A percentile compares a stretch with the other conserved stretches of the same genome.
These are phyloP conservation scores for Termitomyces sp. DNA, from an alignment of 768 basidiomycete genomes.

Conservation along the genomic window DNA sequence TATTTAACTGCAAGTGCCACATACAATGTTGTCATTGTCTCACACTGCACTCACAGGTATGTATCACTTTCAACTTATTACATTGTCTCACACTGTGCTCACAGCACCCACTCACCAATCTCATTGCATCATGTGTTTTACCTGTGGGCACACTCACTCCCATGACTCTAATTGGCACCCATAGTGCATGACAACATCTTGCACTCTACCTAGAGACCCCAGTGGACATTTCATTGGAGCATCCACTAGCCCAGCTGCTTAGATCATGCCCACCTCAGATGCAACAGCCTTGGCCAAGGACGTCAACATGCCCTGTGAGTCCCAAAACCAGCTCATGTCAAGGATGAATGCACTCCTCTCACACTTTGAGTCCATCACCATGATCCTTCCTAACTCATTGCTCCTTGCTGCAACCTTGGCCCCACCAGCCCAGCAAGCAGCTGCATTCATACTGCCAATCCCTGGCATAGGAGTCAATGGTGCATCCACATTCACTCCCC, in stretches of 20 bases:
- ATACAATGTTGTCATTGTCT: background rate
- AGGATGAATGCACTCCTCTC: background rate
- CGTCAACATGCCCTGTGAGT: background rate
- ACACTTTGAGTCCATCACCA: background rate
- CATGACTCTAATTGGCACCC: background rate
- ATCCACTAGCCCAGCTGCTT: background rate
- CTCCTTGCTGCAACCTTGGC: background rate
- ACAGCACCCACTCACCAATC: background rate
- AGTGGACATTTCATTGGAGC: background rate
- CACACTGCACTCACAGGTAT: background rate
- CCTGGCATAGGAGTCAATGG: background rate
- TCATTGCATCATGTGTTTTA: background rate
- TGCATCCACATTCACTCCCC: background rate
- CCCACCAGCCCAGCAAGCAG: background rate
- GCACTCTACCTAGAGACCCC: background rate
- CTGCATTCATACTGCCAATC: background rate
- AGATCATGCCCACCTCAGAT: background rate
- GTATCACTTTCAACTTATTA: background rate
- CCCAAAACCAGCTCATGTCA: background rate
- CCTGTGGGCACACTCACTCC: no score
- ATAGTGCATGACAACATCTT: background rate
- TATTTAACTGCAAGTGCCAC: no score
- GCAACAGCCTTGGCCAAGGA: background rate
- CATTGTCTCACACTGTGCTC: background rate
- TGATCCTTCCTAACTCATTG: rapidly evolving